Evolutionary conservation across 225 moss, liverwort and hornwort species (phyloP), one percentile per base, ranked within the genome.

Genomic region (Bryoerythrophyllum caledonicum): DNA sequence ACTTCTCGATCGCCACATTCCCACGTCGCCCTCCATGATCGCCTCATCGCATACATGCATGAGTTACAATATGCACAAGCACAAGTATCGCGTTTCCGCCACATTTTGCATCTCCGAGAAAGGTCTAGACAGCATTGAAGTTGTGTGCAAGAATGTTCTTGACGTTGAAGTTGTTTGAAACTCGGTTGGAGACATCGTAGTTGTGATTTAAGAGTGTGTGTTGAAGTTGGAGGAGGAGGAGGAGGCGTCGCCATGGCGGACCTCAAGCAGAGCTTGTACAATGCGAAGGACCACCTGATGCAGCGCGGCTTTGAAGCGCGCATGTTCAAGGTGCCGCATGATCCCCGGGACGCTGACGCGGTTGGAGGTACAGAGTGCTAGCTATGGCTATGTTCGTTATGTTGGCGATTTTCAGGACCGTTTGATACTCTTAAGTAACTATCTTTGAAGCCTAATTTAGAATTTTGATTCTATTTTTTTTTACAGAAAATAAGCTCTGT

Each of bases 241-340:
- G 60, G 60, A 38, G 38, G 10, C 67, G 60, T 41, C 60, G 69
- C 46, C 20, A 86, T 86, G 87, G 79, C 81, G 44, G 63, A 68
- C 46, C 82, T 87, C 54, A 79, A 67, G 27, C 73, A 66, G 67
- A 79, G 79, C 37, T 76, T 84, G 72, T 70, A 8, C 44, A 73
- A 68, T 65, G 83, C 65, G 60, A 73, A 84, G 73, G 82, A 87
- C 48, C 79, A 65, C 63, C 52, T 82, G 51, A 84, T 63, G 70
- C 8, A 37, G 10, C 62, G 60, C 52, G 87, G 71, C 17, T 62
- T 76, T 70, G 69, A 67, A 21, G 79, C 76, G 8, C 60, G 81
- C 19, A 26, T 79, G 52, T 17, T 65, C n/a, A 60, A 76, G 17
- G 37, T 13, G 41, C 51, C 44, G 26, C 76, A 57, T 1, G 79